Evolutionary conservation across 208 protist genomes (phyloP).

Genomic region (Trichomonas tenax): DNA sequence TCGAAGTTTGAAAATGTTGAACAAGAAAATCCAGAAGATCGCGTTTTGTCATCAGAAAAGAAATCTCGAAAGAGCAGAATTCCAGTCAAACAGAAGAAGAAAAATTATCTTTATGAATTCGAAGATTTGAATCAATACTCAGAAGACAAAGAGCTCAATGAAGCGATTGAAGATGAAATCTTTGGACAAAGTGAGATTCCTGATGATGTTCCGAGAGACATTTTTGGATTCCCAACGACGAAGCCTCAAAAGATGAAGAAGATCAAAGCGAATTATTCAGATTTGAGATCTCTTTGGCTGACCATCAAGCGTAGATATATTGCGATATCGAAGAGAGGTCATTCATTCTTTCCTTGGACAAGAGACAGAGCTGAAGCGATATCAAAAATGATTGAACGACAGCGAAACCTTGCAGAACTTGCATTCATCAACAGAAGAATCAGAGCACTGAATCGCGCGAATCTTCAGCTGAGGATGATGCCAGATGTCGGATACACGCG

Average conservation of each 20-base stretch:
- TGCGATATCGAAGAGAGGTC: background rate
- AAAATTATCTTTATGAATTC: background rate
- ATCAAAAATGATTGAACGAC: background rate
- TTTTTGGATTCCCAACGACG: background rate
- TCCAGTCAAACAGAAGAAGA: background rate
- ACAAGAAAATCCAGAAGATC: background rate
- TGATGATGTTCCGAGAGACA: background rate
- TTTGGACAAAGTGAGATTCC: background rate
- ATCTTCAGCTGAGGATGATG: background rate
- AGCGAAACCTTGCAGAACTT: background rate
- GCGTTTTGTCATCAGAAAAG: too few species aligned
- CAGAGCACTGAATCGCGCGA: background rate
- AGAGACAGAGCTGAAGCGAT: background rate
- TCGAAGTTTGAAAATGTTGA: background rate
- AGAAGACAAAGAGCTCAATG: background rate
- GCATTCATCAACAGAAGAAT: background rate
- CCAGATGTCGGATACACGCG: background rate
- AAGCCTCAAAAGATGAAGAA: background rate
- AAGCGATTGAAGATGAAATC: background rate
- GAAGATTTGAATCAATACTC: background rate
- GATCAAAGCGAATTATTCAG: background rate
- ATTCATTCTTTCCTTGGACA: background rate
- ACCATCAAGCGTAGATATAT: background rate
- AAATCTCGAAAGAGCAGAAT: background rate
- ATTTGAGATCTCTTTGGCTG: background rate